A percentile compares a stretch with the other conserved stretches of the same genome.
Conservation (phyloP, 2,329 filamentous ascomycete genomes). For the Colletotrichum acutatum region DNA sequence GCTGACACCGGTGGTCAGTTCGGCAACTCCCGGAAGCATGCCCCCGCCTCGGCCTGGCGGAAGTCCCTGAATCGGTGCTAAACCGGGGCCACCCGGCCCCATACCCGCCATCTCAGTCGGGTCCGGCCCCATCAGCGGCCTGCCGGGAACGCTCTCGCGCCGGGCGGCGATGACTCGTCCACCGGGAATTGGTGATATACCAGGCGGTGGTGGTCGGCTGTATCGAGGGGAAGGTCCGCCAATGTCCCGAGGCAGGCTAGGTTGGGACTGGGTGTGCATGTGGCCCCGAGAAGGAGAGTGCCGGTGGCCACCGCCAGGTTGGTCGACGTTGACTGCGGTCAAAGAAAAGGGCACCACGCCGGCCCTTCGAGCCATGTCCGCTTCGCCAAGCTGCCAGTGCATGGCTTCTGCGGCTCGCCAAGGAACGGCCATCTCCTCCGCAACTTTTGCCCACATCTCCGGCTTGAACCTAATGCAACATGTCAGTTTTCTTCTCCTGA, state of each 20-base stretch:
- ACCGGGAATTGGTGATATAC: constrained; percentile 44
- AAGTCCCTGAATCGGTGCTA: constrained; percentile 65
- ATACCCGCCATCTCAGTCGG: constrained; percentile 46
- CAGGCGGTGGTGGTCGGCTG: constrained; percentile 45
- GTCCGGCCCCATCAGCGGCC: constrained; percentile 45
- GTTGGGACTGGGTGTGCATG: constrained; percentile 59
- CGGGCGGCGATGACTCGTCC: constrained; percentile 52
- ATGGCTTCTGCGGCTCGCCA: constrained; percentile 97
- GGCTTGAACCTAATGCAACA: constrained; percentile 80
- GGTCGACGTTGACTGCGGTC: constrained; percentile 64
- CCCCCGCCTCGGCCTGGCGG: constrained; percentile 52
- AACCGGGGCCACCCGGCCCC: constrained; percentile 50
- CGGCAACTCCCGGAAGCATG: constrained; percentile 69
- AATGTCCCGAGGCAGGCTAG: constrained; percentile 56
- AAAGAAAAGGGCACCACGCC: constrained; percentile 86
- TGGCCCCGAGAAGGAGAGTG: constrained; percentile 40
- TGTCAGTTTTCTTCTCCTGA: constrained; percentile 18
- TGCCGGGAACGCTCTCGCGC: constrained; percentile 52
- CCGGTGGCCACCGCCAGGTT: constrained; percentile 24
- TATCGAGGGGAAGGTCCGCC: constrained; percentile 57
- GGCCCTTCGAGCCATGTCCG: constrained; percentile 92
- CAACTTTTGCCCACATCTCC: constrained; percentile 97
- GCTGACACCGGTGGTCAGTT: constrained; percentile 72
- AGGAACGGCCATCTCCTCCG: constrained; percentile 93
- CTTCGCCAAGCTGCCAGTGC: constrained; percentile 96